These are phyloP conservation scores for Daldinia concentrica DNA, from an alignment of 495 filamentous ascomycete genomes.

Conservation along the genomic window DNA sequence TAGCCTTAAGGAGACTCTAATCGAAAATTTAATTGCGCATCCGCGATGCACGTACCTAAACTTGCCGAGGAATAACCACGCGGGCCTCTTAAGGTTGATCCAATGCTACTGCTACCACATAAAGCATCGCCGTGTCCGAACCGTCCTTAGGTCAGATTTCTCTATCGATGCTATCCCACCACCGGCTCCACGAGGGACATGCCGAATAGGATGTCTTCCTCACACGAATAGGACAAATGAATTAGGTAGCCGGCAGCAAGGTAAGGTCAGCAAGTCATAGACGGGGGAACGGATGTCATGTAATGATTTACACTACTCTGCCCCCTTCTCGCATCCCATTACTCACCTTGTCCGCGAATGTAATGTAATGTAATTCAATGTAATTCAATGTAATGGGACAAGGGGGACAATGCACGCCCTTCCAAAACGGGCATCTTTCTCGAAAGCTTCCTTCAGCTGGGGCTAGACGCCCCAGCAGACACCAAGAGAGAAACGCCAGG, in stretches of 20 bases:
- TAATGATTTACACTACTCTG: not conserved
- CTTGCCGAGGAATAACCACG: not conserved
- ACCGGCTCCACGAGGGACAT: not conserved
- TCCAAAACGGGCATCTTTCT: conserved; percentile 7
- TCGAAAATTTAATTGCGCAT: conserved; percentile 3
- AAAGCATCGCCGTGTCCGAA: not conserved
- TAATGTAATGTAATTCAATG: not conserved
- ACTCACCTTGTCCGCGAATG: not conserved
- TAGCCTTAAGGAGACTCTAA: no score
- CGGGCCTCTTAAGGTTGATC: not conserved
- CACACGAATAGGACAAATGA: not conserved
- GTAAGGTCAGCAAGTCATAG: not conserved
- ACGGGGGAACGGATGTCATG: not conserved
- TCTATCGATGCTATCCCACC: not conserved
- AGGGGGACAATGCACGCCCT: not conserved
- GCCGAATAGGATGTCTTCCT: not conserved
- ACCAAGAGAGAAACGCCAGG: not conserved
- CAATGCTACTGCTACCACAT: not conserved
- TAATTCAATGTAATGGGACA: not conserved
- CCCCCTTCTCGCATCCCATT: not conserved
- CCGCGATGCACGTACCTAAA: not conserved
- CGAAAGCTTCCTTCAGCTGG: conserved; percentile 8
- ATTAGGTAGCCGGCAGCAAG: not conserved
- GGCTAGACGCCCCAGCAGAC: conserved; percentile 1
- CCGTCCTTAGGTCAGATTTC: not conserved